Evolutionary conservation across 1,139 yeast genomes (phyloP).

Genomic region (Geotrichum carabidarum): DNA sequence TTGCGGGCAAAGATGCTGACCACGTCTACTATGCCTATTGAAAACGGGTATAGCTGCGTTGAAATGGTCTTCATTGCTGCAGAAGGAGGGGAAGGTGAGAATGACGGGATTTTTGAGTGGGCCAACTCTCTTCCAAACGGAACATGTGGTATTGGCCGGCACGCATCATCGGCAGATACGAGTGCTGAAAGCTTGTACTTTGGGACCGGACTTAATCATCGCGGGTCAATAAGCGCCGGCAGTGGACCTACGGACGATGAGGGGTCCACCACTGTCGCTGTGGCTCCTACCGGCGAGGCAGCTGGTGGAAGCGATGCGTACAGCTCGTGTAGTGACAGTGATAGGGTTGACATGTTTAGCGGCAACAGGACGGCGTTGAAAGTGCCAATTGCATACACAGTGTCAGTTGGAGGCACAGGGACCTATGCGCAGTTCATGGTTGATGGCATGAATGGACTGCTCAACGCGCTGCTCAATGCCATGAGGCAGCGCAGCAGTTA

Average conservation of each 20-base stretch:
- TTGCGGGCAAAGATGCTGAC: conserved; percentile 4
- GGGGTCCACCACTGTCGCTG: not conserved
- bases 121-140: conserved; percentile 43
- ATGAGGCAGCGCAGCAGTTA: conserved; percentile 9
- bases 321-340: conserved; percentile 2
- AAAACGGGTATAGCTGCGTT: conserved; percentile 9
- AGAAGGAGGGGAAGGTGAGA: conserved; percentile 59
- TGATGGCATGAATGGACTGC: conserved; percentile 72
- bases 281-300: not conserved
- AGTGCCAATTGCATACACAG: conserved; percentile 46
- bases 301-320: not conserved
- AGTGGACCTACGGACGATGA: not conserved
- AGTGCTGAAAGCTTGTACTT: conserved; percentile 6
- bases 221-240: not conserved
- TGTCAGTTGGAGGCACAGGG: conserved; percentile 54
- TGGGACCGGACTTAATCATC: not conserved
- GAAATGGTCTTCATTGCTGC: conserved; percentile 44
- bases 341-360: conserved; percentile 14
- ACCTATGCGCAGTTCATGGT: conserved; percentile 67
- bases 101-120: conserved; percentile 61
- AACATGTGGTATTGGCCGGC: conserved; percentile 24
- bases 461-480: conserved; percentile 34
- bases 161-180: not conserved
- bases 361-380: conserved; percentile 23
- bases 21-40: not conserved